These are phyloP conservation scores for Oryza longistaminata DNA, from an alignment of 176 grass and related monocot genomes.

Conservation along the genomic window DNA sequence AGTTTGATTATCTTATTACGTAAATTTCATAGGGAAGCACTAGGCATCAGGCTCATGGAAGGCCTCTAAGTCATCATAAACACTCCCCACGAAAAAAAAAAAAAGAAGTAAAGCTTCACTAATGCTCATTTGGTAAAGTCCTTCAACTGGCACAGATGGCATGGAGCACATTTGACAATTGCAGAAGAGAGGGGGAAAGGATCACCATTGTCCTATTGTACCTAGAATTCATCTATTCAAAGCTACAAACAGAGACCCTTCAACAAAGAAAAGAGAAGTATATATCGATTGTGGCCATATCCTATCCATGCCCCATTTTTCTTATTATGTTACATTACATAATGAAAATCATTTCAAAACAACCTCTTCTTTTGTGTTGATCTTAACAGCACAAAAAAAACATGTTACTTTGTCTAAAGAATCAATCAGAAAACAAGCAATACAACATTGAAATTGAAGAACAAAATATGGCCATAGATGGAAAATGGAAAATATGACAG, in stretches of 20 bases:
- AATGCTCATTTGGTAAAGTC: background rate
- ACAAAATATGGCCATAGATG: conserved; percentile 12
- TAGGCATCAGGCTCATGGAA: background rate
- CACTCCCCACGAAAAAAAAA: conserved; percentile 1
- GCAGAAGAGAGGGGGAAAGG: background rate
- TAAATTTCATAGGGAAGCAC: background rate
- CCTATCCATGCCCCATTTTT: conserved; percentile 1
- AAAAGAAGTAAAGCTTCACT: background rate
- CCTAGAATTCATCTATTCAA: background rate
- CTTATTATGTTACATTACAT: background rate
- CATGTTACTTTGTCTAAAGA: background rate
- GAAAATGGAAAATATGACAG: background rate
- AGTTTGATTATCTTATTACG: background rate
- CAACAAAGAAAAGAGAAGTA: conserved; percentile 13
- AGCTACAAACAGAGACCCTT: background rate
- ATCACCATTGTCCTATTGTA: background rate
- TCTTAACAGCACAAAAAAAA: background rate
- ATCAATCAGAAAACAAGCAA: conserved; percentile 2
- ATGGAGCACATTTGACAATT: background rate
- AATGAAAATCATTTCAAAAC: background rate
- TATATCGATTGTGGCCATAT: conserved; percentile 8
- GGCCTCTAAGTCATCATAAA: background rate
- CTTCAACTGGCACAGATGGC: background rate
- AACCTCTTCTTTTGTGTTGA: background rate
- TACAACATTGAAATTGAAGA: conserved; percentile 2